Base-by-base conservation (phyloP, 371 early-diverging fungal genomes). In the Mortierella sp. region DNA sequence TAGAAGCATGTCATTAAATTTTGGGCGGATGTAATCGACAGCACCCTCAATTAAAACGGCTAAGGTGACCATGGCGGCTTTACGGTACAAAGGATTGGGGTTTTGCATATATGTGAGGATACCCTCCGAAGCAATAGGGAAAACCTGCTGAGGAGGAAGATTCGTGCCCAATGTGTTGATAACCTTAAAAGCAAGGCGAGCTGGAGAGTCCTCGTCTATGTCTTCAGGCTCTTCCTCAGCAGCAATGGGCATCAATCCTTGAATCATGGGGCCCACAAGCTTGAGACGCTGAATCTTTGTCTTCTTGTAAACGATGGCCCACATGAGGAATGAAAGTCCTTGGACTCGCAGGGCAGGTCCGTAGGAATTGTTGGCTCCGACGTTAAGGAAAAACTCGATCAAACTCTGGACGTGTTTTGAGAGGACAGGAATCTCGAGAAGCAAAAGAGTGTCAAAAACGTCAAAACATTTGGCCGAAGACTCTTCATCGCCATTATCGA, bases 41-140 rank as follows among this genome's bases (percentile, higher is more conserved):
- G 95, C 93, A 0, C 96, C 96, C 73, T 97, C 97, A 40, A 94
- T 89, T 58, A 87, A 74, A 64, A 94, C 94, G 64, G 95, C 96
- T 75, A 97, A 88, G 8, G 93, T 90, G 87, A 96, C 91, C 95
- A 97, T 94, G 64, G 93, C 94, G 52, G 96, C 96, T 83, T 95
- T 95, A 65, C 97, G 91, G 73, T 83, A 89, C 60, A 86, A 84
- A 45, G 95, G 92, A 58, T 94, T 89, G 6, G 89, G 84, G 64
- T 88, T 94, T 68, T 92, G 92, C 91, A 95, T 91, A 73, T 94
- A 96, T 62, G 83, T 84, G 26, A 93, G 72, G 49, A 96, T 92
- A 64, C 90, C 86, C 16, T 92, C 85, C 78, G 92, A 88, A 37
- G 95, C 90, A 3, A 89, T 84, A 9, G 95, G 95, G 86, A 96